Percentiles rank a stretch among this genome's conserved stretches.
These are phyloP conservation scores for Sclerotiophoma versabilis DNA, from an alignment of 2,329 filamentous ascomycete species.

Conservation along the genomic window DNA sequence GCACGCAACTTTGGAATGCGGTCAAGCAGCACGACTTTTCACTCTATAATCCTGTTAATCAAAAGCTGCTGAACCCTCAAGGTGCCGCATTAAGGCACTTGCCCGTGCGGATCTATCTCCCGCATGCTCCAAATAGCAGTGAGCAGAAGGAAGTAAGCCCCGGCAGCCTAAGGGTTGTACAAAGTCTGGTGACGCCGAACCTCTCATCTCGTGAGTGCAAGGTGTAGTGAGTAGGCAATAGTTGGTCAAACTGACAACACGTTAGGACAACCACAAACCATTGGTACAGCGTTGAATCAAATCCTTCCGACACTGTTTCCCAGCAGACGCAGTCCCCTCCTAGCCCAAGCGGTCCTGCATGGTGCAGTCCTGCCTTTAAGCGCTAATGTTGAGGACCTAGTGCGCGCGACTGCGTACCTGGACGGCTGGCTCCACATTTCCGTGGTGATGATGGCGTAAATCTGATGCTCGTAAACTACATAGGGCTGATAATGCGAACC, in stretches of 20 bases:
- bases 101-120: conserved; percentile 87
- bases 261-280: conserved; percentile 65
- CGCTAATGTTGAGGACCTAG: conserved; percentile 81
- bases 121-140: conserved; percentile 49
- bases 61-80: conserved; percentile 74
- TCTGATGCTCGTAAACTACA: background rate
- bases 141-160: conserved; percentile 34
- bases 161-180: conserved; percentile 64
- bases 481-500: conserved; percentile 12
- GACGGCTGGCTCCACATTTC: conserved; percentile 92
- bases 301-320: conserved; percentile 86
- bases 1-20: conserved; percentile 80
- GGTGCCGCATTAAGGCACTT: conserved; percentile 76
- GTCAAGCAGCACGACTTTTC: conserved; percentile 79
- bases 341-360: conserved; percentile 86
- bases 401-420: conserved; percentile 82
- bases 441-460: conserved; percentile 70
- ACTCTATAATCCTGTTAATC: conserved; percentile 76
- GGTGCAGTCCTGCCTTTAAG: conserved; percentile 82
- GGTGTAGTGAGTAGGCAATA: background rate
- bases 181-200: conserved; percentile 71
- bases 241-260: conserved; percentile 20
- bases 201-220: conserved; percentile 47
- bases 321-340: conserved; percentile 80
- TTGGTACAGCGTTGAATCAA: conserved; percentile 78